phyloP scores from a whole-genome alignment of 352 stramenopile species.

The Globisporangium acanthophoron region DNA sequence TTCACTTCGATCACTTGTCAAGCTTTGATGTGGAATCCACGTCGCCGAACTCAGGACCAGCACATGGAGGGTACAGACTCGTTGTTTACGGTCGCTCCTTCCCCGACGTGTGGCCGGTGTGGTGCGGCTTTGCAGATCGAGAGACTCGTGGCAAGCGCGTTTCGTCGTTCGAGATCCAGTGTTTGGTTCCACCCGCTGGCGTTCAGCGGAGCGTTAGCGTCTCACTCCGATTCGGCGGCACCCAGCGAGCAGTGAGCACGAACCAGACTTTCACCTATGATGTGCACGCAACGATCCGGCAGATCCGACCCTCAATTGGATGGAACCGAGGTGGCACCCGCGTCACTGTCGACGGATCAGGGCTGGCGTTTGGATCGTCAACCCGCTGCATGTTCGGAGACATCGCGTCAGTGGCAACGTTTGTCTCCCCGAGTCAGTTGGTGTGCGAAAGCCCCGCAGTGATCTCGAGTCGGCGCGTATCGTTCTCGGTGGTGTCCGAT shows the following conservation, averaged over 20 bases:
- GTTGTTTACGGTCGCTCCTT: conserved; percentile 15
- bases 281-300: conserved; percentile 12
- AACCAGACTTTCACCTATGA: conserved; percentile 12
- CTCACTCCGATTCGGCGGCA: conserved; percentile 11
- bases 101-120: conserved; percentile 5
- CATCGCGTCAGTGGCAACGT: conserved; percentile 16
- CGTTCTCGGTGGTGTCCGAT: conserved; percentile 17
- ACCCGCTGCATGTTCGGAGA: conserved; percentile 35
- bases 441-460: conserved; percentile 25
- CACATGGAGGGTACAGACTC: conserved; percentile 18
- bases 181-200: conserved; percentile 6
- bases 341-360: conserved; percentile 23
- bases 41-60: conserved; percentile 5
- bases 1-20: conserved; percentile 14
- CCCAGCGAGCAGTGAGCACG: conserved; percentile 1
- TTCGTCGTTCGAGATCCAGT: conserved; percentile 16
- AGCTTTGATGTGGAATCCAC: conserved; percentile 10
- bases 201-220: background rate
- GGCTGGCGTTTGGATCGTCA: conserved; percentile 14
- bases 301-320: conserved; percentile 22
- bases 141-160: conserved; percentile 7
- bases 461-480: background rate
- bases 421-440: conserved; percentile 18
- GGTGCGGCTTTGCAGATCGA: conserved; percentile 15
- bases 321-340: conserved; percentile 29